Evolutionary conservation across 257 asterid species (phyloP).

Genomic region (Plantago elongata): DNA sequence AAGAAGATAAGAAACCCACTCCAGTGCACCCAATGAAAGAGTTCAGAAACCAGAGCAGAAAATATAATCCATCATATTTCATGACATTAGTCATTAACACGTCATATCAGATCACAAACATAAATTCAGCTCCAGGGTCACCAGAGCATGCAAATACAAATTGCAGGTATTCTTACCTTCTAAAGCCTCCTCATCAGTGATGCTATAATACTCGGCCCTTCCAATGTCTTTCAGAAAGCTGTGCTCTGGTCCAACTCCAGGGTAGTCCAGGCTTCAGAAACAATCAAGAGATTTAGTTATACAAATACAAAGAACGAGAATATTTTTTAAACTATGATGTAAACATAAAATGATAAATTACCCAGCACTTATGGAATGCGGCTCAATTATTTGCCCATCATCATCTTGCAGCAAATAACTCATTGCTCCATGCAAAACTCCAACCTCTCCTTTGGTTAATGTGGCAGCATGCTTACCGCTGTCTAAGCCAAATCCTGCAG

Average conservation of each 20-base stretch:
- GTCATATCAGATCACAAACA: too few species aligned
- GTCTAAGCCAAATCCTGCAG: slow-evolving; percentile 91
- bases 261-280: slow-evolving; percentile 65
- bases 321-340: slow-evolving; percentile 7
- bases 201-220: slow-evolving; percentile 74
- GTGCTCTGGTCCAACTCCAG: slow-evolving; percentile 98
- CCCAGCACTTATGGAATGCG: slow-evolving; percentile 98
- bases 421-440: slow-evolving; percentile 96
- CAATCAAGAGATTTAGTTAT: slow-evolving; percentile 12
- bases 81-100: background rate
- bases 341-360: slow-evolving; percentile 21
- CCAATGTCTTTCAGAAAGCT: slow-evolving; percentile 90
- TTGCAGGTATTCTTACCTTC: slow-evolving; percentile 46
- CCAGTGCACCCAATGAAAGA: background rate
- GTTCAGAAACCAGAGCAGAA: too few species aligned
- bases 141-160: background rate
- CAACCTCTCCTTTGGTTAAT: slow-evolving; percentile 82
- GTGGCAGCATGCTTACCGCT: slow-evolving; percentile 98
- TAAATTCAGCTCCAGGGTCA: background rate
- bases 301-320: background rate
- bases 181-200: slow-evolving; percentile 89
- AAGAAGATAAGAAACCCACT: background rate
- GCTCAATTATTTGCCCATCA: slow-evolving; percentile 91
- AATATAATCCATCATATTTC: too few species aligned
- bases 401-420: slow-evolving; percentile 93